These are phyloP conservation scores for Paramecium caudatum DNA, from an alignment of 73 alveolate species.

Conservation along the genomic window DNA sequence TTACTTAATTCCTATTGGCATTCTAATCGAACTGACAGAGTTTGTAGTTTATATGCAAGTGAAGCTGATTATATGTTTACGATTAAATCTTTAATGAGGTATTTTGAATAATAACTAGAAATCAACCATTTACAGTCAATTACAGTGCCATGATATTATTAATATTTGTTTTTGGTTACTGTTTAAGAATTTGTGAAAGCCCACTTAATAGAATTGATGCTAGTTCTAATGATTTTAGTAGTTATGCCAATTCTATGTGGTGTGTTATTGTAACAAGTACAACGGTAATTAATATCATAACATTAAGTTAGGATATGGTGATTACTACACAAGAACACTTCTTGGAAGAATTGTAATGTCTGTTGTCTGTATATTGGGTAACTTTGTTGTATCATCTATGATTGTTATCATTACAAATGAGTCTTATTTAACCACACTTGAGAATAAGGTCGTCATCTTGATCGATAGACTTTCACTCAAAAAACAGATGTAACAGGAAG, in stretches of 20 bases:
- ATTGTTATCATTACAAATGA: conserved; percentile 90
- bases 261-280: conserved; percentile 93
- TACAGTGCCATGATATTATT: conserved; percentile 77
- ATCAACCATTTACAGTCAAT: conserved; percentile 78
- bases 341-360: conserved; percentile 94
- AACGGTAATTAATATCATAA: conserved; percentile 78
- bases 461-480: conserved; percentile 67
- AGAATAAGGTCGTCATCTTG: conserved; percentile 67
- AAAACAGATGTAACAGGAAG: conserved; percentile 67
- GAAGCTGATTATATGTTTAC: conserved; percentile 84
- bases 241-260: conserved; percentile 94
- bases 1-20: conserved; percentile 79
- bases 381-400: conserved; percentile 92
- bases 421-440: conserved; percentile 48
- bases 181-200: conserved; percentile 82
- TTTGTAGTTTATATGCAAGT: conserved; percentile 86
- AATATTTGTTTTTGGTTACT: conserved; percentile 81
- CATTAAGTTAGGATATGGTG: conserved; percentile 94
- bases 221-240: conserved; percentile 41
- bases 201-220: conserved; percentile 73
- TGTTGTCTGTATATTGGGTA: conserved; percentile 96
- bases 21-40: conserved; percentile 85
- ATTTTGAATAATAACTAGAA: not conserved
- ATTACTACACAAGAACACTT: conserved; percentile 95
- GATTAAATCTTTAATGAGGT: conserved; percentile 82